These are phyloP conservation scores for Luffa aegyptiaca DNA, from an alignment of 306 rosid genomes.

Conservation along the genomic window DNA sequence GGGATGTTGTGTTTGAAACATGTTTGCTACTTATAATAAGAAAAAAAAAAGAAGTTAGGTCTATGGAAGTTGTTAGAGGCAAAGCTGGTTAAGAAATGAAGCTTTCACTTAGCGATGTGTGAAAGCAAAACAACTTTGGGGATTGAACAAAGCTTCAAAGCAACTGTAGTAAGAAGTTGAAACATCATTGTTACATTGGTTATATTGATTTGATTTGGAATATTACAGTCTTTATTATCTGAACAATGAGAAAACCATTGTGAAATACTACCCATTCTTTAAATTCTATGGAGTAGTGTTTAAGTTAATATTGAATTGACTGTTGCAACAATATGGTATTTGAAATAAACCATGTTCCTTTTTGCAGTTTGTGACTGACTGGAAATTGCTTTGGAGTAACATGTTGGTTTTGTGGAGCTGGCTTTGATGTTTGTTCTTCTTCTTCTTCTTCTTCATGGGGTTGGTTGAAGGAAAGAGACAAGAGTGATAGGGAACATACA, in stretches of 20 bases:
- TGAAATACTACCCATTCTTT: not conserved
- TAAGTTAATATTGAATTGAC: not conserved
- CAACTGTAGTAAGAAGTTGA: constrained; percentile 7
- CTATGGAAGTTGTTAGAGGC: not conserved
- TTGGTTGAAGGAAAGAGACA: constrained; percentile 3
- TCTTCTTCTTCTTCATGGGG: not conserved
- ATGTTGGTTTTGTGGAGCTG: not conserved
- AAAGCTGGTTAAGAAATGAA: not conserved
- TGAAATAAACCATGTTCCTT: not conserved
- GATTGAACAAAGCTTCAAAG: not conserved
- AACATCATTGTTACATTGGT: constrained; percentile 7
- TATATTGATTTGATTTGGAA: not conserved
- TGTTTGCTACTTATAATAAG: not conserved
- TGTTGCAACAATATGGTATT: not conserved
- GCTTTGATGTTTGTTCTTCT: not conserved
- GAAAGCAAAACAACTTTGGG: constrained; percentile 2
- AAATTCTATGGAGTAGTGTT: not conserved
- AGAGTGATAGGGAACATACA: not conserved
- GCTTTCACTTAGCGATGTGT: not conserved
- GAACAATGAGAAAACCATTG: not conserved
- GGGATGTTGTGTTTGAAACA: not conserved
- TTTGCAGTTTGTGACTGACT: not conserved
- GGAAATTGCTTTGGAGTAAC: constrained; percentile 8
- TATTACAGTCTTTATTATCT: not conserved
- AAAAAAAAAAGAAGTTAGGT: not conserved